These are phyloP conservation scores for Fusarium sp. DNA, from an alignment of 2,329 filamentous ascomycete genomes.

Conservation along the genomic window DNA sequence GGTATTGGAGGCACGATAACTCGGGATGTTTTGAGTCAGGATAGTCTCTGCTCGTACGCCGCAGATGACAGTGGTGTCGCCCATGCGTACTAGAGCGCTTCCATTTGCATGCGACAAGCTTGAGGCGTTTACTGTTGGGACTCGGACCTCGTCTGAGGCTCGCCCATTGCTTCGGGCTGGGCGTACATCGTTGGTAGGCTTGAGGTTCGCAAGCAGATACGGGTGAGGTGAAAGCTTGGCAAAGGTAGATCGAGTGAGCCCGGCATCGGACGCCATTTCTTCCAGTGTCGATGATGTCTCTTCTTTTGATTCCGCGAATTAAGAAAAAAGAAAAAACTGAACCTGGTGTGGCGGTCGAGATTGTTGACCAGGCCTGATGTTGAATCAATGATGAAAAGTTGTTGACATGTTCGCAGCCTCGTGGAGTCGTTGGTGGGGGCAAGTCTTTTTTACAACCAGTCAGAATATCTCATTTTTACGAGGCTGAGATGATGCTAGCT, in stretches of 20 bases:
- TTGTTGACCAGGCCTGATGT: neutral
- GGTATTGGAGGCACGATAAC: conserved; percentile 63
- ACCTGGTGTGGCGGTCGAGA: neutral
- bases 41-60: conserved; percentile 90
- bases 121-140: conserved; percentile 81
- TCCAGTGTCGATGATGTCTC: neutral
- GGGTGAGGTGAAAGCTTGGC: conserved; percentile 90
- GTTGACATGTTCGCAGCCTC: conserved; percentile 43
- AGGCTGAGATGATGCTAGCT: conserved; percentile 33
- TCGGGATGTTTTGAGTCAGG: conserved; percentile 77
- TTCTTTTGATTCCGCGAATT: neutral
- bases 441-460: conserved; percentile 22
- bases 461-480: neutral
- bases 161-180: conserved; percentile 86
- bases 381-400: conserved; percentile 44
- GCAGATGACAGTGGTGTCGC: conserved; percentile 94
- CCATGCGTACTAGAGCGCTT: conserved; percentile 86
- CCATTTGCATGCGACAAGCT: conserved; percentile 91
- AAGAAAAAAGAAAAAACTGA: neutral
- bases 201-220: conserved; percentile 89
- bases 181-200: conserved; percentile 61
- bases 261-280: conserved; percentile 50
- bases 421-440: conserved; percentile 25
- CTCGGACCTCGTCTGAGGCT: conserved; percentile 73
- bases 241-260: conserved; percentile 75